Conservation (phyloP, 495 filamentous ascomycete species). For the Evernia prunastri region DNA sequence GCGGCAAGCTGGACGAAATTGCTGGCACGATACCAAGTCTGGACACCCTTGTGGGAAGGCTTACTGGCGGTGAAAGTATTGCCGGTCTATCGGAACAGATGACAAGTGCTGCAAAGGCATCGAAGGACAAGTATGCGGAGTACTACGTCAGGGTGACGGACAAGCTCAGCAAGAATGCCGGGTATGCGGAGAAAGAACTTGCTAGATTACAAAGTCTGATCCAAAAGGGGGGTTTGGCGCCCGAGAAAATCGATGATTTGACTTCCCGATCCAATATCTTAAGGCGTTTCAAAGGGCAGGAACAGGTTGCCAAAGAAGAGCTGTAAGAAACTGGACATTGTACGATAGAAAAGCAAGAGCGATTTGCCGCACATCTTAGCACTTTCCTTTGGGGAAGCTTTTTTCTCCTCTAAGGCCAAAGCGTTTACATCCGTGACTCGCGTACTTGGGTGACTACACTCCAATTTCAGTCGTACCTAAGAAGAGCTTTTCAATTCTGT, state of each 20-base stretch:
- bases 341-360: constrained; percentile 2
- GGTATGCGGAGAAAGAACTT: constrained; percentile 81
- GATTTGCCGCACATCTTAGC: not conserved
- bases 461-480: not conserved
- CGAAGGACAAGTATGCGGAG: constrained; percentile 78
- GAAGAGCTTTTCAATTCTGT: not conserved
- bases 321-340: constrained; percentile 1
- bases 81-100: constrained; percentile 56
- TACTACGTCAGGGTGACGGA: constrained; percentile 90
- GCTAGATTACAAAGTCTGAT: constrained; percentile 71
- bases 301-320: constrained; percentile 52
- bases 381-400: not conserved
- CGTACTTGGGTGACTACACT: not conserved
- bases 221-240: constrained; percentile 76
- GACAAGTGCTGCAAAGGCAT: constrained; percentile 57
- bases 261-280: constrained; percentile 83
- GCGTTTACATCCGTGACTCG: not conserved
- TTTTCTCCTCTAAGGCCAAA: not conserved
- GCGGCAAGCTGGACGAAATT: constrained; percentile 69
- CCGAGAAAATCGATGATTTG: constrained; percentile 84
- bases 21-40: constrained; percentile 78
- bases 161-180: constrained; percentile 70
- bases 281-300: constrained; percentile 57
- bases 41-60: constrained; percentile 65
- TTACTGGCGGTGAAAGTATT: constrained; percentile 53